Percentiles rank a stretch among this genome's conserved stretches.
Conservation (phyloP, 1,284 basidiomycete species). For the Sporisorium iseilematis-ciliati region DNA sequence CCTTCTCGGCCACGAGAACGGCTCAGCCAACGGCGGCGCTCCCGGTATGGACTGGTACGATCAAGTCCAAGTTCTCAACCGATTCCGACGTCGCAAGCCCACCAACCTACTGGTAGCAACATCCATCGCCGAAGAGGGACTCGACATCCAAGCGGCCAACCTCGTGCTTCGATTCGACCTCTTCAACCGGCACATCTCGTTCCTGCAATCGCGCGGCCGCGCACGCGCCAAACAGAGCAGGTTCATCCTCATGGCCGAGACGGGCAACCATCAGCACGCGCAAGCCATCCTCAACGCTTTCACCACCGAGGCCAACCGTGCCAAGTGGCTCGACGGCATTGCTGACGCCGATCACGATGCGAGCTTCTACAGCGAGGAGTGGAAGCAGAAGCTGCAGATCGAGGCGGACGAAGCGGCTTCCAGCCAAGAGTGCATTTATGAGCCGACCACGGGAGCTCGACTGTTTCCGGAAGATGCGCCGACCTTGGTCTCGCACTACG, state of each 20-base stretch:
- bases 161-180: slow-evolving; percentile 61
- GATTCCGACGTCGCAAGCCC: slow-evolving; percentile 42
- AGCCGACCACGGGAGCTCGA: slow-evolving; percentile 41
- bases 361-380: slow-evolving; percentile 17
- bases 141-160: slow-evolving; percentile 60
- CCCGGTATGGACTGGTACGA: slow-evolving; percentile 54
- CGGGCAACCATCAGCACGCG: slow-evolving; percentile 25
- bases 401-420: slow-evolving; percentile 16
- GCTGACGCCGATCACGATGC: slow-evolving; percentile 18
- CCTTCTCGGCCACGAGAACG: slow-evolving; percentile 50
- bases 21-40: slow-evolving; percentile 16
- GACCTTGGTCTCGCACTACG: slow-evolving; percentile 44
- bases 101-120: slow-evolving; percentile 62
- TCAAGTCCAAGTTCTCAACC: slow-evolving; percentile 49
- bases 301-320: slow-evolving; percentile 26
- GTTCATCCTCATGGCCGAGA: slow-evolving; percentile 53
- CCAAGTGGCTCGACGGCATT: slow-evolving; percentile 40
- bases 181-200: slow-evolving; percentile 54
- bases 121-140: slow-evolving; percentile 58
- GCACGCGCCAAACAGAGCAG: slow-evolving; percentile 41
- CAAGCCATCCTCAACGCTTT: slow-evolving; percentile 31
- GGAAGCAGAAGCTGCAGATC: slow-evolving; percentile 29
- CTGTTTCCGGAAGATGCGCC: slow-evolving; percentile 47
- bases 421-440: slow-evolving; percentile 18
- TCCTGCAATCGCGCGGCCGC: slow-evolving; percentile 54